A percentile compares a stretch with the other conserved stretches of the same genome.
phyloP scores from a whole-genome alignment of 257 asterid species.

The Solanum pinnatisectum region DNA sequence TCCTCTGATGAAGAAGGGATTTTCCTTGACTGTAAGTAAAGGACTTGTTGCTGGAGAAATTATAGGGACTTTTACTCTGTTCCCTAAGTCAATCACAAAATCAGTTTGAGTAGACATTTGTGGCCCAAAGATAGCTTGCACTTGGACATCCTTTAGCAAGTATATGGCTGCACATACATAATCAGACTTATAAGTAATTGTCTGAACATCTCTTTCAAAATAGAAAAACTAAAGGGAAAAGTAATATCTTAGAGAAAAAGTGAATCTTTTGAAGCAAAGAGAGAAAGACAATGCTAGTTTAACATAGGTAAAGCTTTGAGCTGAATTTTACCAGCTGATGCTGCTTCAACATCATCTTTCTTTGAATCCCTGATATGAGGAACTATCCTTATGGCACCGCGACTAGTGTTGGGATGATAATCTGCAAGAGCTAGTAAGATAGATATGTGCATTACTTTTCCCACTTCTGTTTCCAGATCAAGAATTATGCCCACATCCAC shows the following conservation, averaged over 20 bases:
- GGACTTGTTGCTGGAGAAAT: constrained; percentile 43
- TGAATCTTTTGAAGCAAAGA: neutral
- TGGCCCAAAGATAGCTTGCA: constrained; percentile 43
- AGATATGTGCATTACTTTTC: constrained; percentile 17
- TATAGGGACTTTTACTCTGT: constrained; percentile 31
- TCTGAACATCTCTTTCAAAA: neutral
- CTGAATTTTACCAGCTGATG: constrained; percentile 17
- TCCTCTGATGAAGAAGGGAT: constrained; percentile 32
- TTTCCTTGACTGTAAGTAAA: constrained; percentile 29
- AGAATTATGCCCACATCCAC: constrained; percentile 37
- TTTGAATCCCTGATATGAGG: constrained; percentile 27
- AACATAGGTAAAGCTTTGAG: neutral
- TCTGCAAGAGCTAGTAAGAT: constrained; percentile 32
- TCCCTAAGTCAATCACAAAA: constrained; percentile 35
- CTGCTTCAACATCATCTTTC: constrained; percentile 24
- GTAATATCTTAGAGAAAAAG: neutral
- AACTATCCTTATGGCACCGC: constrained; percentile 13
- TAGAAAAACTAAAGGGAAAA: too few species aligned
- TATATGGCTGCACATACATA: constrained; percentile 31
- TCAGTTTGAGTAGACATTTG: constrained; percentile 30
- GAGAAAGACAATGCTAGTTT: neutral
- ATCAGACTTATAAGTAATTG: neutral
- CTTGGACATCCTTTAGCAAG: constrained; percentile 30
- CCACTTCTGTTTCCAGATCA: constrained; percentile 14
- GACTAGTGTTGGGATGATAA: constrained; percentile 10